Percentiles rank a stretch among this genome's conserved stretches.
phyloP scores from a whole-genome alignment of 805 yeast genomes.

The Diddensiella santjacobensis region DNA sequence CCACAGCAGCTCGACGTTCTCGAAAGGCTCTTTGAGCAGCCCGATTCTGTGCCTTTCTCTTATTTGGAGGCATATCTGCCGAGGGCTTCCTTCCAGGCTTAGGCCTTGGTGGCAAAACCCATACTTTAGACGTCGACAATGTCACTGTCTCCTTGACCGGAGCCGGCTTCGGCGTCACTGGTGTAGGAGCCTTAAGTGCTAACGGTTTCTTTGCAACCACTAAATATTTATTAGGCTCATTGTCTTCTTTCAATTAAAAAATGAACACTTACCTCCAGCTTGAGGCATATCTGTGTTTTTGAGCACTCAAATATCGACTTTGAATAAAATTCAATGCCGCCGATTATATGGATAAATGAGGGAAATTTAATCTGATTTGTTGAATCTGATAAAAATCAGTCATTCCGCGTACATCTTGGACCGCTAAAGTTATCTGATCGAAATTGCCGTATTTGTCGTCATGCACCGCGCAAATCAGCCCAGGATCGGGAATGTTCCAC shows the following conservation, averaged over 20 bases:
- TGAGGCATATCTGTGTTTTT: no score
- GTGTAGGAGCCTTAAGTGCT: not conserved
- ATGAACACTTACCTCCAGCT: no score
- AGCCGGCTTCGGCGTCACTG: not conserved
- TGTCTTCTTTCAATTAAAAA: no score
- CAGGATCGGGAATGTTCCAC: no score
- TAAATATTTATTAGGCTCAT: no score
- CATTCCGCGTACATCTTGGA: constrained; percentile 2
- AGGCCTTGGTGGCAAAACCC: constrained; percentile 85
- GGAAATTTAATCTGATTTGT: constrained; percentile 2
- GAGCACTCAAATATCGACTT: no score
- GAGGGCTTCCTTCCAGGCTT: constrained; percentile 59
- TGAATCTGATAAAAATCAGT: constrained; percentile 3
- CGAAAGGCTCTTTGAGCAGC: constrained; percentile 94
- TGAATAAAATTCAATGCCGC: no score
- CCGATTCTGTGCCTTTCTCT: constrained; percentile 84
- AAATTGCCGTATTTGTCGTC: not conserved
- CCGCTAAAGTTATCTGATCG: constrained; percentile 4
- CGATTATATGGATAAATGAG: no score
- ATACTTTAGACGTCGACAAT: constrained; percentile 58
- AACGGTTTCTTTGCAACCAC: not conserved
- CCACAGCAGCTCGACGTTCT: constrained; percentile 78
- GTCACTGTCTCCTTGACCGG: not conserved
- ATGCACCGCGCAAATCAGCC: no score
- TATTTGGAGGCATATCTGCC: constrained; percentile 76